Evolutionary conservation across 768 basidiomycete genomes (phyloP).

Genomic region (Mycena sanguinolenta): DNA sequence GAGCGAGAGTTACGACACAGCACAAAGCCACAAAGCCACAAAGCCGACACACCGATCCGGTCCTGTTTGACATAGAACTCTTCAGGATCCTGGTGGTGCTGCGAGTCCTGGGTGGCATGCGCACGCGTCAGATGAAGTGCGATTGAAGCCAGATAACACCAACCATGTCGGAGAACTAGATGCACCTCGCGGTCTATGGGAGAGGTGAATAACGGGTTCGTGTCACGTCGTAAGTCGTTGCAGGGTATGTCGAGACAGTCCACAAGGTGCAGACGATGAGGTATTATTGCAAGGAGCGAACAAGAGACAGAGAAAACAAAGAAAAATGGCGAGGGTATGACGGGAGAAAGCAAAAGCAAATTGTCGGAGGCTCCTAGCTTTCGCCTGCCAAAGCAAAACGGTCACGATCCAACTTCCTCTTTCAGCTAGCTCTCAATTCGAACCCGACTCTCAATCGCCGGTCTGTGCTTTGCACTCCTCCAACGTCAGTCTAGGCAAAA

Average conservation of each 20-base stretch:
- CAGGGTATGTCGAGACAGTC: constrained; percentile 5
- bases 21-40: constrained; percentile 27
- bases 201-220: constrained; percentile 38
- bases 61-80: constrained; percentile 98
- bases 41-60: constrained; percentile 81
- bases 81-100: constrained; percentile 91
- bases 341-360: constrained; percentile 21
- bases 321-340: constrained; percentile 31
- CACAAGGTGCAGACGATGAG: constrained; percentile 5
- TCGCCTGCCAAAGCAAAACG: neutral
- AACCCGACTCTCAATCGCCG: neutral
- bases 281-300: constrained; percentile 4
- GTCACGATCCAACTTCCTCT: neutral
- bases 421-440: constrained; percentile 20
- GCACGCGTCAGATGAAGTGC: constrained; percentile 43
- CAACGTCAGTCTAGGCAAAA: neutral
- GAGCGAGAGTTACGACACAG: constrained; percentile 26
- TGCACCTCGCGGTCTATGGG: constrained; percentile 14
- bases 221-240: constrained; percentile 51
- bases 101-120: constrained; percentile 64
- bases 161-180: constrained; percentile 46
- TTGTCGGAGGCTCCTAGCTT: constrained; percentile 1
- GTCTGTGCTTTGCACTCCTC: neutral
- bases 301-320: constrained; percentile 9
- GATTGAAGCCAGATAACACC: constrained; percentile 32